Evolutionary conservation across 2,329 filamentous ascomycete species (phyloP).

Genomic region (Colletotrichum graminicola): DNA sequence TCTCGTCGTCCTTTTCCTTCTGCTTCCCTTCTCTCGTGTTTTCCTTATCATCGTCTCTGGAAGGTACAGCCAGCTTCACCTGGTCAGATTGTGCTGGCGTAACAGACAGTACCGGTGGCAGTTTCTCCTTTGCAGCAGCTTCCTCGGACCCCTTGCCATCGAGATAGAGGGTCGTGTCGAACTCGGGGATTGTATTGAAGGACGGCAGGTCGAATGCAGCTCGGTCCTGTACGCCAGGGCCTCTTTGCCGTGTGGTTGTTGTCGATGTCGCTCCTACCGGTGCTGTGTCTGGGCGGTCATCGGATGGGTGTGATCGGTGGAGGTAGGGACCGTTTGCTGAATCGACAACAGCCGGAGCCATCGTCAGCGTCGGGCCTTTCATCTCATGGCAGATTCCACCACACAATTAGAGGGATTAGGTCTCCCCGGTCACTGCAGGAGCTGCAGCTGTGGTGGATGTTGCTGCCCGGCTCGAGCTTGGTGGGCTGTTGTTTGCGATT

Average conservation of each 20-base stretch:
- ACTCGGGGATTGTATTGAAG: conserved; percentile 63
- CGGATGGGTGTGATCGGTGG: conserved; percentile 52
- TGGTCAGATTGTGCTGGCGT: conserved; percentile 14
- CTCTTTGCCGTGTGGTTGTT: conserved; percentile 40
- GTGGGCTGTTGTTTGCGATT: conserved; percentile 20
- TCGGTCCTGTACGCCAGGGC: conserved; percentile 47
- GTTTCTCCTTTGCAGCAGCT: conserved; percentile 47
- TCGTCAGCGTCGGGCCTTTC: conserved; percentile 53
- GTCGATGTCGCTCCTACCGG: conserved; percentile 13
- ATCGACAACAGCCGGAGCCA: conserved; percentile 54
- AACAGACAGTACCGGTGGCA: background rate
- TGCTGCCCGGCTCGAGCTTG: conserved; percentile 6
- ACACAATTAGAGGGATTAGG: conserved; percentile 5
- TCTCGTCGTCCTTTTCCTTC: conserved; percentile 33
- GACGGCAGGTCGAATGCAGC: conserved; percentile 65
- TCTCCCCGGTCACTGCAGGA: conserved; percentile 21
- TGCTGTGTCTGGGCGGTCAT: conserved; percentile 45
- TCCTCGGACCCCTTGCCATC: conserved; percentile 47
- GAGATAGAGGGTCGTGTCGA: conserved; percentile 61
- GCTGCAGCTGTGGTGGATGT: conserved; percentile 21
- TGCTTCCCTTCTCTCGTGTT: conserved; percentile 37
- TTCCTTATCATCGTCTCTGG: conserved; percentile 36
- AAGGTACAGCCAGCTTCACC: conserved; percentile 23
- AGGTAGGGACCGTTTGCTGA: conserved; percentile 45
- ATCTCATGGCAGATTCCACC: conserved; percentile 49